Evolutionary conservation across 805 yeast species (phyloP).

Genomic region (Diddensiella santjacobensis): DNA sequence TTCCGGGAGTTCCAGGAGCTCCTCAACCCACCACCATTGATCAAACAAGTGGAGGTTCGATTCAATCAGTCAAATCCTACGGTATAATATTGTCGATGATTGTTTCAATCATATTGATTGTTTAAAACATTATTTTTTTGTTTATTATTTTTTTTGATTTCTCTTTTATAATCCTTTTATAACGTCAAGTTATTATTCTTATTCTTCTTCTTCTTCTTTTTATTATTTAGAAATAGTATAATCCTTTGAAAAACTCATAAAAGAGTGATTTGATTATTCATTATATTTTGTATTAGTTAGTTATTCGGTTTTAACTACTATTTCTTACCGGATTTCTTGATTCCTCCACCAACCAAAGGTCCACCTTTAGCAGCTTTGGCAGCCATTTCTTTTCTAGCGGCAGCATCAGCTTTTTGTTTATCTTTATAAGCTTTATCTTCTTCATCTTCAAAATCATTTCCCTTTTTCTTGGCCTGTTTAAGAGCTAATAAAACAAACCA

Average conservation of each 20-base stretch:
- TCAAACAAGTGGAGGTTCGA: background rate
- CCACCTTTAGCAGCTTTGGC: constrained; percentile 85
- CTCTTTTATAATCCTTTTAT: background rate
- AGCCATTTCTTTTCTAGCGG: constrained; percentile 87
- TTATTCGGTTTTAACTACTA: constrained; percentile 3
- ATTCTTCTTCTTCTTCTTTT: background rate
- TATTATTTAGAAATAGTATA: too few relatives aligned
- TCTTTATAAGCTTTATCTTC: constrained; percentile 89
- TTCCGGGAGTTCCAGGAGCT: background rate
- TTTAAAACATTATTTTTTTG: too few relatives aligned
- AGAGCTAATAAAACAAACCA: too few relatives aligned
- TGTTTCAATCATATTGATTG: background rate
- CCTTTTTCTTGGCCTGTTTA: constrained; percentile 82
- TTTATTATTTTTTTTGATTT: too few relatives aligned
- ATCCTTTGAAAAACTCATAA: too few relatives aligned
- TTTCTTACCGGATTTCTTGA: constrained; percentile 61
- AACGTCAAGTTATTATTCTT: background rate
- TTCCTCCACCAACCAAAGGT: constrained; percentile 90
- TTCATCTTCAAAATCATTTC: constrained; percentile 63
- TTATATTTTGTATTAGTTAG: too few relatives aligned
- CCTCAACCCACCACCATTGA: background rate
- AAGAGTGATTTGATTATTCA: too few relatives aligned
- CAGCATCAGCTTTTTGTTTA: constrained; percentile 92
- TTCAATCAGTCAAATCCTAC: background rate
- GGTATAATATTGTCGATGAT: background rate